These are phyloP conservation scores for Ogataea siamensis DNA, from an alignment of 805 yeast genomes.

Conservation along the genomic window DNA sequence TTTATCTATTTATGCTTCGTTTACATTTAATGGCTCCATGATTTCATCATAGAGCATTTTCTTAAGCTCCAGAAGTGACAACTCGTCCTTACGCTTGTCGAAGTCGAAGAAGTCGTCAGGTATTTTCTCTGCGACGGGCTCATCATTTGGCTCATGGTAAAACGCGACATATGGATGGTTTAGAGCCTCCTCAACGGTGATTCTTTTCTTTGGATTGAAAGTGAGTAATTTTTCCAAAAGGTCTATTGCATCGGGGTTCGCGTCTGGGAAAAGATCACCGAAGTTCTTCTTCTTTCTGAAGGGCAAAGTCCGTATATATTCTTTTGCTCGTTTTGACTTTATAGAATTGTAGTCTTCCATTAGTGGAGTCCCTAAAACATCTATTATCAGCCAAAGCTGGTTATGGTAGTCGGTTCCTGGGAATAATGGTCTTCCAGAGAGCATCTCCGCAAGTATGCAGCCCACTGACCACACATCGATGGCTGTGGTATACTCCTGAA, in stretches of 20 bases:
- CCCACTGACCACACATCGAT: slow-evolving; percentile 98
- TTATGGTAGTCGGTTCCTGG: slow-evolving; percentile 95
- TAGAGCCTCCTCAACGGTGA: slow-evolving; percentile 81
- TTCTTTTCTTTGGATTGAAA: slow-evolving; percentile 80
- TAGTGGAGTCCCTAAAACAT: slow-evolving; percentile 83
- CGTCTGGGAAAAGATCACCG: slow-evolving; percentile 45
- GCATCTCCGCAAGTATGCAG: slow-evolving; percentile 88
- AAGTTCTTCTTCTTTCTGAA: slow-evolving; percentile 62
- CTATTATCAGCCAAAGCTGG: slow-evolving; percentile 81
- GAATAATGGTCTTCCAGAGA: slow-evolving; percentile 81
- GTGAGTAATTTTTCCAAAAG: slow-evolving; percentile 65
- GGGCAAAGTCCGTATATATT: slow-evolving; percentile 80
- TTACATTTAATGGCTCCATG: slow-evolving; percentile 44
- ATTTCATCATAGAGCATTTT: slow-evolving; percentile 78
- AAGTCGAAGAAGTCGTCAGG: slow-evolving; percentile 88
- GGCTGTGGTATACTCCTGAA: slow-evolving; percentile 89
- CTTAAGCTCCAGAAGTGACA: slow-evolving; percentile 74
- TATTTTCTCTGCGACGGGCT: slow-evolving; percentile 80
- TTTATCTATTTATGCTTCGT: slow-evolving; percentile 3
- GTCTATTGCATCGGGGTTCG: slow-evolving; percentile 68
- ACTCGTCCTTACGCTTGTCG: slow-evolving; percentile 77
- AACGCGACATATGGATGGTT: slow-evolving; percentile 79
- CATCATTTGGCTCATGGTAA: slow-evolving; percentile 95
- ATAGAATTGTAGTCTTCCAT: slow-evolving; percentile 74
- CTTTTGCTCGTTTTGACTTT: slow-evolving; percentile 80